Evolutionary conservation across 2,329 filamentous ascomycete species (phyloP).

Genomic region (Stagonosporopsis tanaceti): DNA sequence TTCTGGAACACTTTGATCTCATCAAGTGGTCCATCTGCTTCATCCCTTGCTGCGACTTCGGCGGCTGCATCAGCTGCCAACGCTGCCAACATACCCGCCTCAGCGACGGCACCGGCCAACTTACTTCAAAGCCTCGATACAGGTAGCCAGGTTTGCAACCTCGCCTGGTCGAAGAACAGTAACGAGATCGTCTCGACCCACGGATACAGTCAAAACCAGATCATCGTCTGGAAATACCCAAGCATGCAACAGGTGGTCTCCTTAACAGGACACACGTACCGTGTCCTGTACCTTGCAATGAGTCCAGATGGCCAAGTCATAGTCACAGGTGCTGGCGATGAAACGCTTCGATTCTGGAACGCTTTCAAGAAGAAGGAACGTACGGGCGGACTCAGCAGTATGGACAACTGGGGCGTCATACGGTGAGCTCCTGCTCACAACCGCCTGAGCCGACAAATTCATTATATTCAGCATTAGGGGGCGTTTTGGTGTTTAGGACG

Average conservation of each 20-base stretch:
- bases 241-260: slow-evolving; percentile 97
- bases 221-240: slow-evolving; percentile 99
- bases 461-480: slow-evolving; percentile 16
- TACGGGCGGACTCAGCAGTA: slow-evolving; percentile 61
- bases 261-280: slow-evolving; percentile 94
- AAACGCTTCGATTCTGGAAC: slow-evolving; percentile 96
- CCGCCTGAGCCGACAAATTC: background rate
- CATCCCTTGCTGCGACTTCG: slow-evolving; percentile 51
- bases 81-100: slow-evolving; percentile 40
- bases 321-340: slow-evolving; percentile 94
- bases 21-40: slow-evolving; percentile 54
- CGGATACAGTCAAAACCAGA: slow-evolving; percentile 97
- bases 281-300: slow-evolving; percentile 96
- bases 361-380: slow-evolving; percentile 86
- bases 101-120: slow-evolving; percentile 51
- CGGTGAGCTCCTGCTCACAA: slow-evolving; percentile 55
- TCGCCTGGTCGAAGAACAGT: slow-evolving; percentile 96
- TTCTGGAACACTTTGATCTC: slow-evolving; percentile 97
- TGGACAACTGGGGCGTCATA: slow-evolving; percentile 86
- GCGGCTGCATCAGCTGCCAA: slow-evolving; percentile 45
- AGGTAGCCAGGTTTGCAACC: slow-evolving; percentile 97
- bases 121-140: slow-evolving; percentile 86
- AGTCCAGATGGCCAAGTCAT: slow-evolving; percentile 93
- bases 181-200: slow-evolving; percentile 98
- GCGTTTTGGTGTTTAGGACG: slow-evolving; percentile 16